Percentiles rank a stretch among this genome's conserved stretches.
phyloP scores from a whole-genome alignment of 257 asterid species.

The Gentiana dahurica region DNA sequence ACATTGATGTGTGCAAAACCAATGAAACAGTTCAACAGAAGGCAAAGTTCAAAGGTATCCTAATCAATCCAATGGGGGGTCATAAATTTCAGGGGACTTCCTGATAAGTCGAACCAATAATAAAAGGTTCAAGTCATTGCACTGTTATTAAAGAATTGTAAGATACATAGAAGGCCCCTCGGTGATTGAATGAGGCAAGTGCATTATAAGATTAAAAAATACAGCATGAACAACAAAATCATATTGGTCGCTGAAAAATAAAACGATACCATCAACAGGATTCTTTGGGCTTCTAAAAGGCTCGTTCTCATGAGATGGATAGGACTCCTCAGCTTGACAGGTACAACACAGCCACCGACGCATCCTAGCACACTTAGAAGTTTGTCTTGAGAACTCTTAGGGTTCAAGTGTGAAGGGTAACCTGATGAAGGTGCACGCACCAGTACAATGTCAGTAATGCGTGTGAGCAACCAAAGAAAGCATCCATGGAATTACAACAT shows the following conservation, averaged over 20 bases:
- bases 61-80: too few species aligned
- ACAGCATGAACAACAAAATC: not conserved
- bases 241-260: not conserved
- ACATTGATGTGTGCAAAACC: too few species aligned
- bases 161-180: too few species aligned
- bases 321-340: slow-evolving; percentile 60
- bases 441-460: slow-evolving; percentile 15
- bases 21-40: too few species aligned
- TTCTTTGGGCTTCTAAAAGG: slow-evolving; percentile 61
- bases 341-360: slow-evolving; percentile 87
- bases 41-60: too few species aligned
- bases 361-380: slow-evolving; percentile 57
- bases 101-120: too few species aligned
- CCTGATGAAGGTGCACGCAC: slow-evolving; percentile 69
- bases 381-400: slow-evolving; percentile 38
- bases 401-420: slow-evolving; percentile 50
- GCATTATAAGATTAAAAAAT: too few species aligned
- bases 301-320: slow-evolving; percentile 51
- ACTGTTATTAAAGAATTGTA: too few species aligned
- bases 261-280: slow-evolving; percentile 43
- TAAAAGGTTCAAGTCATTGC: too few species aligned
- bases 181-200: too few species aligned
- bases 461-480: not conserved
- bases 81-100: too few species aligned
- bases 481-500: too few species aligned